These are phyloP conservation scores for Teunomyces gatunensis DNA, from an alignment of 805 yeast species.

Conservation along the genomic window DNA sequence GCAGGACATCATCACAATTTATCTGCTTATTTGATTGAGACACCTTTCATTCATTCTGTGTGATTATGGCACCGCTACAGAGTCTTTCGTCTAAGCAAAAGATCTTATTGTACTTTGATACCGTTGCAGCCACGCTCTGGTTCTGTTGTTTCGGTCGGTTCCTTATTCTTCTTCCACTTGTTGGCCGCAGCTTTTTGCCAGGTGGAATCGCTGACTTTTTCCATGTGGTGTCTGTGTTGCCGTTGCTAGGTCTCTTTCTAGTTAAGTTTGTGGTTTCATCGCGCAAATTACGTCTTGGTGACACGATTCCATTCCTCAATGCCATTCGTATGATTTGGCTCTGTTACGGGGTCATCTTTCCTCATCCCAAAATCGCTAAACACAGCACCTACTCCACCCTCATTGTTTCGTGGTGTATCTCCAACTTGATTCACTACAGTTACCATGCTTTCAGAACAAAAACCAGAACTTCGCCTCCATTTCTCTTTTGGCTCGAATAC, in stretches of 20 bases:
- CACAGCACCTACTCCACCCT: slow-evolving; percentile 41
- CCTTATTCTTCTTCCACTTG: slow-evolving; percentile 55
- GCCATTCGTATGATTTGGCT: slow-evolving; percentile 35
- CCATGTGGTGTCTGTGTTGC: slow-evolving; percentile 37
- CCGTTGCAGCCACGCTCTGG: slow-evolving; percentile 45
- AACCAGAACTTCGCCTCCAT: slow-evolving; percentile 33
- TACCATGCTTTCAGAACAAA: slow-evolving; percentile 35
- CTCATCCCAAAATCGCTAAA: slow-evolving; percentile 41
- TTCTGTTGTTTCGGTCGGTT: slow-evolving; percentile 48
- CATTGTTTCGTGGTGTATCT: slow-evolving; percentile 36
- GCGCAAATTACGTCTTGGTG: slow-evolving; percentile 8
- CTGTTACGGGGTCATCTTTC: slow-evolving; percentile 41
- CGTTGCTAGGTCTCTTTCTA: slow-evolving; percentile 23
- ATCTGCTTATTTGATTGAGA: no score
- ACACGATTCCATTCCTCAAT: slow-evolving; percentile 29
- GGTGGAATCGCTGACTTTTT: slow-evolving; percentile 73
- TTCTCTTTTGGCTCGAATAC: slow-evolving; percentile 37
- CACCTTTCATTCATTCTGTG: no score
- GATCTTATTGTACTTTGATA: slow-evolving; percentile 32
- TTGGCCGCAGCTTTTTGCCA: slow-evolving; percentile 62
- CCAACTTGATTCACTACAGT: slow-evolving; percentile 29
- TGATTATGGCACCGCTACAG: slow-evolving; percentile 11
- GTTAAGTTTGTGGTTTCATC: slow-evolving; percentile 12
- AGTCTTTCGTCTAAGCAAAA: slow-evolving; percentile 25
- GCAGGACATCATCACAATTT: no score